These are phyloP conservation scores for Helotiales sp. DNA, from an alignment of 2,329 filamentous ascomycete species.

Conservation along the genomic window DNA sequence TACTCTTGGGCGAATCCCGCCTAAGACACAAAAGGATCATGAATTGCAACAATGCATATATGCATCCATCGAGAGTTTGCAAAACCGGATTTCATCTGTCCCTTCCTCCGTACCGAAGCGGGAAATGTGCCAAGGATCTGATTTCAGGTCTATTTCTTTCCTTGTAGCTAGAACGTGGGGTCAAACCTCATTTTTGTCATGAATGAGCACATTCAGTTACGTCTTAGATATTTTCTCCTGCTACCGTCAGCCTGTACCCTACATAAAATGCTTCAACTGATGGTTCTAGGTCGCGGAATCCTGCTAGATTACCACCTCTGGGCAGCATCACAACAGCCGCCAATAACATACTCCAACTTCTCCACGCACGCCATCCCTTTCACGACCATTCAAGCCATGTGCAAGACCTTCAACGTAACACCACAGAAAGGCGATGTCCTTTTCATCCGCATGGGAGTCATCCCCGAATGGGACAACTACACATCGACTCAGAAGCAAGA, in stretches of 20 bases:
- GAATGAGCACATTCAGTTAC: too few relatives aligned
- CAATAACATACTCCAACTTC: constrained; percentile 48
- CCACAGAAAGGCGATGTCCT: constrained; percentile 59
- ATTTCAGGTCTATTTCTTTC: too few relatives aligned
- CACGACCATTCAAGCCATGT: constrained; percentile 46
- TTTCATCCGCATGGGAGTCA: constrained; percentile 52
- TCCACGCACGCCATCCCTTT: constrained; percentile 48
- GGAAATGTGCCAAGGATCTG: too few relatives aligned
- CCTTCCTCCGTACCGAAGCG: too few relatives aligned
- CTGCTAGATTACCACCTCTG: constrained; percentile 56
- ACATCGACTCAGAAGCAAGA: constrained; percentile 35
- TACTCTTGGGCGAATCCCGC: neutral
- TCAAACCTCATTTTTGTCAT: too few relatives aligned
- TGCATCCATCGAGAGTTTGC: neutral
- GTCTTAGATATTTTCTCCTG: too few relatives aligned
- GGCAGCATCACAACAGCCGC: constrained; percentile 40
- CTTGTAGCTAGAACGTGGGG: too few relatives aligned
- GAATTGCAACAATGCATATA: neutral
- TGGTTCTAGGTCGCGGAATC: constrained; percentile 52
- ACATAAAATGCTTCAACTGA: neutral
- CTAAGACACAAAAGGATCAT: too few relatives aligned
- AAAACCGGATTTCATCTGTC: too few relatives aligned
- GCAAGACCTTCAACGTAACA: constrained; percentile 48
- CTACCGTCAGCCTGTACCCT: neutral
- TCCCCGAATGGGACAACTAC: constrained; percentile 49